Evolutionary conservation across 768 basidiomycete species (phyloP), one percentile per base, ranked within the genome.

Genomic region (Albatrellus ellisii): DNA sequence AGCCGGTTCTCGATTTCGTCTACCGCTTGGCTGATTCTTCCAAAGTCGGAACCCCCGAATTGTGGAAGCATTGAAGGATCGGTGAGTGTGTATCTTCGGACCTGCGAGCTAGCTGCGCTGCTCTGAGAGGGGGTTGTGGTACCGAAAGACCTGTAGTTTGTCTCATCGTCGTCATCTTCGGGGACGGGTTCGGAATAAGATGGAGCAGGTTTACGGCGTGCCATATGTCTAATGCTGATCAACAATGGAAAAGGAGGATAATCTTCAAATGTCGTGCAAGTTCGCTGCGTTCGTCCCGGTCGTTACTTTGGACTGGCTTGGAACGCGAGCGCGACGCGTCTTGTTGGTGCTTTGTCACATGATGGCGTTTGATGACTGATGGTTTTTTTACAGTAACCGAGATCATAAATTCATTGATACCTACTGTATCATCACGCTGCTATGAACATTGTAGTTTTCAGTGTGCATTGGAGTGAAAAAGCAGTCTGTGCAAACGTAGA

Each of bases 21-120:
- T 33, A 50, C 47, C 7, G 49, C 49, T 2, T 45, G 39, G 25
- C 43, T 20, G 37, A 50, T 50, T 9, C 40, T 39, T 37, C 45
- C 39, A 24, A 50, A 44, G 25, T 48, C 42, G 11, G 49, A 38
- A n/a, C n/a, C n/a, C n/a, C n/a, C n/a, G n/a, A n/a, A n/a, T n/a
- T n/a, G n/a, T 26, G 46, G 9, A 12, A n/a, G 33, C 22, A 22
- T 17, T 14, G 46, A 41, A 21, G 35, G 21, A n/a, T 9, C 22
- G 27, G 42, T 15, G 14, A 39, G 38, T 11, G 22, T 7, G 25
- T 18, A 14, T 11, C 26, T 12, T 27, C 26, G 21, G 15, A 17
- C 12, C 27, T 15, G 17, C 15, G 38, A 27, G n/a, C 14, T 36
- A 12, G 35, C 31, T 4, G 31, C 6, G 31, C 31, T 32, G 31